Conservation (phyloP, 2,329 filamentous ascomycete species). For the Dactylellina cionopaga region DNA sequence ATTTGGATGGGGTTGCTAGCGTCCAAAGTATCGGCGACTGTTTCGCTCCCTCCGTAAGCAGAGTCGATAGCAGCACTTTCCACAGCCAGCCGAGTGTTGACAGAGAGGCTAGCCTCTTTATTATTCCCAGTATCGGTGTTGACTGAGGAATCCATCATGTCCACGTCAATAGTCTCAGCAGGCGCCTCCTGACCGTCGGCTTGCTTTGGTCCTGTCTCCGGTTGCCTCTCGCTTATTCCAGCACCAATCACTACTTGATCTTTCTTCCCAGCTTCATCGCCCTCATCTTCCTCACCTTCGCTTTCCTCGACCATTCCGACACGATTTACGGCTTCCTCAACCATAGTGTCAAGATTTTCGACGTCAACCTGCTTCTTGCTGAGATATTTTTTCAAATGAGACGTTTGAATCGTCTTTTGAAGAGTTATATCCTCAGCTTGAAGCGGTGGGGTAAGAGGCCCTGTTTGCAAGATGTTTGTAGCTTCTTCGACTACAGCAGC, state of each 20-base stretch:
- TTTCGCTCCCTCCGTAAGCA: constrained; percentile 13
- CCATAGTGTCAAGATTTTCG: constrained; percentile 55
- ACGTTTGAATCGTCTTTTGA: constrained; percentile 53
- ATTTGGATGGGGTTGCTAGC: constrained; percentile 12
- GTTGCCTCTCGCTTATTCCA: constrained; percentile 15
- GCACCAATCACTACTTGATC: background rate
- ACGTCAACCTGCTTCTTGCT: constrained; percentile 55
- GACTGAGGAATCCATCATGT: constrained; percentile 30
- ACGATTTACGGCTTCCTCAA: constrained; percentile 55
- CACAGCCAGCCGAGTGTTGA: background rate
- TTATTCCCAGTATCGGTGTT: constrained; percentile 9
- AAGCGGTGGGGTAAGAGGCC: constrained; percentile 55
- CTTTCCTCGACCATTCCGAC: constrained; percentile 54
- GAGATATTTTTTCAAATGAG: constrained; percentile 55
- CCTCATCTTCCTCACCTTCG: constrained; percentile 53
- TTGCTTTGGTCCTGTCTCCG: background rate
- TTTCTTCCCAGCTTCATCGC: constrained; percentile 9
- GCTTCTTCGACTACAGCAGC: constrained; percentile 2
- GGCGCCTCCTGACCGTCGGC: background rate
- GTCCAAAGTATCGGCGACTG: constrained; percentile 10
- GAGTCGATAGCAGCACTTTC: constrained; percentile 7
- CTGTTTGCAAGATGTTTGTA: constrained; percentile 19
- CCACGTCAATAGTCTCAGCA: constrained; percentile 7
- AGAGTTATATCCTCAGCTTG: constrained; percentile 50
- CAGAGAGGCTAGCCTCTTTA: background rate